Base-by-base conservation (phyloP, 176 grass and related monocot genomes). In the Oryza rufipogon region DNA sequence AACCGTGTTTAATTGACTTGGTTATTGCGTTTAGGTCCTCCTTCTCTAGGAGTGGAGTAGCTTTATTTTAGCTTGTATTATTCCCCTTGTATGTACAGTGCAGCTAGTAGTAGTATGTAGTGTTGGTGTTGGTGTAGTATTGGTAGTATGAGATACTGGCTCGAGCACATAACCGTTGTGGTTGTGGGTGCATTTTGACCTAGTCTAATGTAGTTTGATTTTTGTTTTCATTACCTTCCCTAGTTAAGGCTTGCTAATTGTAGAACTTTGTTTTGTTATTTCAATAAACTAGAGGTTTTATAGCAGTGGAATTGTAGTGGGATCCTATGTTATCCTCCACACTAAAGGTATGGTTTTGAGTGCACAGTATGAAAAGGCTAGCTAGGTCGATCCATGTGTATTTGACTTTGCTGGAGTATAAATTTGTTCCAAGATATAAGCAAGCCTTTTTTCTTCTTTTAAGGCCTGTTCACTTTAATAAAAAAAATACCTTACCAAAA, bases 21-120 rank as follows among this genome's bases (percentile, higher is more conserved):
- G 46, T 74, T 82, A 86, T 90, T 90, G 45, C 84, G 17, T 23
- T 38, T 68, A 48, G 80, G 84, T 86, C 84, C 88, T n/a, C 38
- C 38, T 32, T 54, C 16, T 14, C 15, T 54, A 36, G 34, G 34
- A 36, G 34, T 36, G 34, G 34, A 36, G 34, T 36, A 36, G 34
- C 33, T 34, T 34, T 36, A 3, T 4, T 34, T 34, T 36, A 3
- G 1, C 6, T 54, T 58, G 46, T 30, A 44, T 66, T 30, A 20
- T 84, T 77, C 17, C 47, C 25, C 33, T 56, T 69, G 38, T 36
- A 52, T 44, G 17, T 58, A 54, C 16, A 19, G 3, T 54, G 7
- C 11, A 60, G 51, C 19, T 26, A 30, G 28, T 30, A 30, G 4
- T 76, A 33, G 20, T 16, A 14, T 48, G 19, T 26, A 26, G 26